Base-by-base conservation (phyloP, 2,329 filamentous ascomycete species). In the Balansia obtecta region DNA sequence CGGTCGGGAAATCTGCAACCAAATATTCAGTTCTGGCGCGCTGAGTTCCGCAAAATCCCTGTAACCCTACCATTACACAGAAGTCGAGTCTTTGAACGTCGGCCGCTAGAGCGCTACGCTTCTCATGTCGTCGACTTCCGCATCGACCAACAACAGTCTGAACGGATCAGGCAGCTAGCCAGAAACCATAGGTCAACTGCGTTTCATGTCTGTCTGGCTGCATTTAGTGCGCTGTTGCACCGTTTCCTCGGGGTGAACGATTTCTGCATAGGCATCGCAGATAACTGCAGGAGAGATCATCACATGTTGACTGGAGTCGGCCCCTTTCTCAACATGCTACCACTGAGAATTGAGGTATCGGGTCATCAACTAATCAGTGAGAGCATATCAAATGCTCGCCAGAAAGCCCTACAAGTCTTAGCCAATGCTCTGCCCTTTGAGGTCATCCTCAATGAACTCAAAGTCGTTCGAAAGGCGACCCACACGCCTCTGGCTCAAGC, bases 201-300 rank as follows among this genome's bases (percentile, higher is more conserved):
- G 0, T 77, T 76, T 54, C 72, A 77, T 47, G 65, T 76, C 53
- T 69, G 71, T 53, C 59, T 77, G 3, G 64, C 72, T 0, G 60
- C 62, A 0, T 65, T 72, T 50, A 55, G 67, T n/a, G 57, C 61
- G 0, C 46, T 74, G 13, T 60, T 75, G 0, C 61, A 60, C 11
- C 54, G 59, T 7, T 65, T 66, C 22, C 52, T 60, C 0, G 64
- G 65, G 12, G 48, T 56, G 0, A 18, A 65, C 0, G 68, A 75
- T 27, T n/a, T 78, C 18, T 61, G 57, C 30, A 73, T 79, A 48
- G 75, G 74, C 5, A 63, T 76, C 10, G 67, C 67, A 0, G 43
- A 45, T 30, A 34, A n/a, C n/a, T 33, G 30, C 27, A 30, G 43
- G 8, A 38, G 12, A 11, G 73, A 78, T 56, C 69, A 73, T 1